A percentile compares a stretch with the other conserved stretches of the same genome.
Conservation (phyloP, 2,329 filamentous ascomycete genomes). For the Monosporascus sp. region DNA sequence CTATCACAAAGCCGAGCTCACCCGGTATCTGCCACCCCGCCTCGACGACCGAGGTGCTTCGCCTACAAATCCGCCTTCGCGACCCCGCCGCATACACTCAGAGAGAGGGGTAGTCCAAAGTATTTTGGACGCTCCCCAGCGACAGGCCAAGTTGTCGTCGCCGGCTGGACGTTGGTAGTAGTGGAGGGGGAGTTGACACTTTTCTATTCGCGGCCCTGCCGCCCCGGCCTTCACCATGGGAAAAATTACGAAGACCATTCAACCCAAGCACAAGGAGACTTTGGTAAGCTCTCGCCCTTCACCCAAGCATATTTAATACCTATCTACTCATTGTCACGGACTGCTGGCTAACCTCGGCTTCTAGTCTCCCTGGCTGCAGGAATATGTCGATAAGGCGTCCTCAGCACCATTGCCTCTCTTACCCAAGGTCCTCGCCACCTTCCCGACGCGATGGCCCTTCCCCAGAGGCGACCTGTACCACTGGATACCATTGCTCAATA, state of each 20-base stretch:
- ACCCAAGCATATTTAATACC: no score
- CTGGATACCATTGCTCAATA: constrained; percentile 92
- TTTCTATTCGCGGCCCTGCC: constrained; percentile 50
- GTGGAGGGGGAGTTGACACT: constrained; percentile 52
- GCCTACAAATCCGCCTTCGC: background rate
- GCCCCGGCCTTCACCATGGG: constrained; percentile 57
- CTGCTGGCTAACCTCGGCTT: constrained; percentile 10
- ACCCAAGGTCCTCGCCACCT: constrained; percentile 68
- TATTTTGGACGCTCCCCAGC: constrained; percentile 23
- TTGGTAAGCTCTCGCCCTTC: constrained; percentile 44
- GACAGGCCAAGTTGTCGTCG: constrained; percentile 34
- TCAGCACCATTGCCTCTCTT: constrained; percentile 69
- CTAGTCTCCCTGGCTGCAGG: constrained; percentile 81
- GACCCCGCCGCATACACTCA: background rate
- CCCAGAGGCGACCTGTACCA: constrained; percentile 94
- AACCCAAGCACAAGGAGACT: constrained; percentile 62
- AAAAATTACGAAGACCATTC: constrained; percentile 63
- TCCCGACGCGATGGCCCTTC: constrained; percentile 90
- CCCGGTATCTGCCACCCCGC: background rate
- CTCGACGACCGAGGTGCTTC: background rate
- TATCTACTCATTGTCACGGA: constrained; percentile 3
- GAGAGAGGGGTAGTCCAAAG: constrained; percentile 22
- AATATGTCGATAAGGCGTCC: constrained; percentile 70
- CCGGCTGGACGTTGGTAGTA: constrained; percentile 41
- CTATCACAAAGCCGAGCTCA: background rate